Conservation (phyloP, 768 basidiomycete species). For the Russula abietina region DNA sequence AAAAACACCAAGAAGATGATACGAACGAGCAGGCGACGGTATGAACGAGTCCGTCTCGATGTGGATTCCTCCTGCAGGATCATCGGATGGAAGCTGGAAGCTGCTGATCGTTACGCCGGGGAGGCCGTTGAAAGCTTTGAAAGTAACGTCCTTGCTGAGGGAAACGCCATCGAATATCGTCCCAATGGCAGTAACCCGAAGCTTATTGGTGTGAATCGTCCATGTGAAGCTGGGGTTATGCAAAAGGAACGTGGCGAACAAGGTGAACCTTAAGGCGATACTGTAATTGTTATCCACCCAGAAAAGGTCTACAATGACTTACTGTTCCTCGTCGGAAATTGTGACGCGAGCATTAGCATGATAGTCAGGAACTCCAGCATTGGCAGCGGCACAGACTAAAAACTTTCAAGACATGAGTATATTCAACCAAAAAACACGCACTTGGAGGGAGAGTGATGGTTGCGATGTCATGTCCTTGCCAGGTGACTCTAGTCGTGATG, state of each 20-base stretch:
- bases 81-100: slow-evolving; percentile 63
- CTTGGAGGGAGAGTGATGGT: slow-evolving; percentile 56
- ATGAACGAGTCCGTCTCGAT: slow-evolving; percentile 63
- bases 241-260: slow-evolving; percentile 58
- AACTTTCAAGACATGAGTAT: neutral
- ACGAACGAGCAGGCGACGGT: slow-evolving; percentile 61
- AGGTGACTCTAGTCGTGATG: slow-evolving; percentile 43
- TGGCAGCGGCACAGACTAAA: slow-evolving; percentile 61
- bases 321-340: slow-evolving; percentile 50
- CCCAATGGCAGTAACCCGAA: slow-evolving; percentile 59
- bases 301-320: slow-evolving; percentile 25
- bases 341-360: slow-evolving; percentile 44
- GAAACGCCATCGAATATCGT: slow-evolving; percentile 62
- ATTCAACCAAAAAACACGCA: slow-evolving; percentile 27
- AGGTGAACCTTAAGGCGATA: slow-evolving; percentile 44
- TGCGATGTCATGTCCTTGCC: slow-evolving; percentile 60
- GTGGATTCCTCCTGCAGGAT: slow-evolving; percentile 61
- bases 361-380: slow-evolving; percentile 61
- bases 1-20: neutral
- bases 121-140: slow-evolving; percentile 67
- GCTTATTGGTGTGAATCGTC: slow-evolving; percentile 60
- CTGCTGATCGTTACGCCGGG: slow-evolving; percentile 67
- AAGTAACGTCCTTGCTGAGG: slow-evolving; percentile 52
- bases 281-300: neutral
- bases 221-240: slow-evolving; percentile 61